phyloP scores from a whole-genome alignment of 352 stramenopile species.

The Globisporangium yorkense region DNA sequence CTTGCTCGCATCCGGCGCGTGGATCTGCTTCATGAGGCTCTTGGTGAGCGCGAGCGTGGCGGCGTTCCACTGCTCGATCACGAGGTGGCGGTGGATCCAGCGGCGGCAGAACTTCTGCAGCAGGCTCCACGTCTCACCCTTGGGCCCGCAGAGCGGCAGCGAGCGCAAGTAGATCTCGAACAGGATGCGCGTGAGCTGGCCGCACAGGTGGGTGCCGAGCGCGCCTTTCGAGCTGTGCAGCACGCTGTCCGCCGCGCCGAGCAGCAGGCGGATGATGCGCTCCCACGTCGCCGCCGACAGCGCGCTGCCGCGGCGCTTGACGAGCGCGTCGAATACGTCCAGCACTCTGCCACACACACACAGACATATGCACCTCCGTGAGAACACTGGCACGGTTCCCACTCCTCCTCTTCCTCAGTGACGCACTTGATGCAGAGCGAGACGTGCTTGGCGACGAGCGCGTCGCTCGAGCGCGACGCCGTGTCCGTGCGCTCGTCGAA shows the following conservation, averaged over 20 bases:
- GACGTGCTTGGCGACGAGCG: constrained; percentile 62
- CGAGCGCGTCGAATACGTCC: constrained; percentile 70
- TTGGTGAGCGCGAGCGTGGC: constrained; percentile 68
- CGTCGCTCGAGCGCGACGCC: constrained; percentile 20
- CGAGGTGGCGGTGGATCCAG: constrained; percentile 81
- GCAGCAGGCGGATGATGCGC: constrained; percentile 69
- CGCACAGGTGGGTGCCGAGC: constrained; percentile 70
- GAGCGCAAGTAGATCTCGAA: constrained; percentile 80
- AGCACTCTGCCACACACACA: constrained; percentile 39
- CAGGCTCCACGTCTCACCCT: constrained; percentile 70
- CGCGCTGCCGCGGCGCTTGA: constrained; percentile 52
- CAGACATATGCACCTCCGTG: neutral
- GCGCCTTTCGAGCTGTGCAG: constrained; percentile 70
- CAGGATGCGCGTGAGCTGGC: constrained; percentile 65
- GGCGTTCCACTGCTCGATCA: constrained; percentile 86
- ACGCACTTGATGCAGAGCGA: constrained; percentile 64
- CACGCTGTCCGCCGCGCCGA: constrained; percentile 69
- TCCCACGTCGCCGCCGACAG: constrained; percentile 80
- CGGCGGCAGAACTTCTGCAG: constrained; percentile 84
- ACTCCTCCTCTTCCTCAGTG: neutral
- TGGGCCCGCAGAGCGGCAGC: constrained; percentile 56
- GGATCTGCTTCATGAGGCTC: constrained; percentile 67
- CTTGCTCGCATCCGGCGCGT: constrained; percentile 39
- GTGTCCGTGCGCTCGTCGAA: constrained; percentile 68
- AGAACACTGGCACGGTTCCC: neutral